These are phyloP conservation scores for Protomyces pachydermus DNA, from an alignment of 1,139 yeast species.

Conservation along the genomic window DNA sequence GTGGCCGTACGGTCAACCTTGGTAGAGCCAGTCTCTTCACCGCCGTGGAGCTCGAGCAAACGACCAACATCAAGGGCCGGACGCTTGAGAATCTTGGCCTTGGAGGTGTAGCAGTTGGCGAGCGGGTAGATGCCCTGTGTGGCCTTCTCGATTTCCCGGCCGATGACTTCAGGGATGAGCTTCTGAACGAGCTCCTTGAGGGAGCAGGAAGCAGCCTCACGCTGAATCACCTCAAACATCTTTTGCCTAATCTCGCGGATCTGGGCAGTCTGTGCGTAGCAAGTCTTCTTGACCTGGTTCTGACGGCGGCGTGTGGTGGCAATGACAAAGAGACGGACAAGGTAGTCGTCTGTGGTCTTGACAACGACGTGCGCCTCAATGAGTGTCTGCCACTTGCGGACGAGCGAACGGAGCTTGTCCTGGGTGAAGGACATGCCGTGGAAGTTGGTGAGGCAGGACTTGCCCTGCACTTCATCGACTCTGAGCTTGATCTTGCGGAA, in stretches of 20 bases:
- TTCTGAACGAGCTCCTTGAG: constrained; percentile 82
- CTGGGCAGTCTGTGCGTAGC: constrained; percentile 86
- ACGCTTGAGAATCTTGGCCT: constrained; percentile 84
- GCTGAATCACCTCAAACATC: constrained; percentile 78
- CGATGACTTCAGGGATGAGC: constrained; percentile 86
- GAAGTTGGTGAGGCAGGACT: constrained; percentile 89
- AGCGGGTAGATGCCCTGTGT: constrained; percentile 80
- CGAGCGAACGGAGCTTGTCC: constrained; percentile 84
- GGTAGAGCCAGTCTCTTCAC: constrained; percentile 72
- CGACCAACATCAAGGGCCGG: constrained; percentile 89
- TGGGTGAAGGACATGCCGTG: constrained; percentile 90
- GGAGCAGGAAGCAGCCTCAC: constrained; percentile 79
- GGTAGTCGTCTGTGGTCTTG: constrained; percentile 88
- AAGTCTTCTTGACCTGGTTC: constrained; percentile 84
- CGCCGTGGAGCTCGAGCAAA: constrained; percentile 84
- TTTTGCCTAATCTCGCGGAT: constrained; percentile 82
- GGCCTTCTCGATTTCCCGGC: constrained; percentile 84
- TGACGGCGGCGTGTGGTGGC: constrained; percentile 90
- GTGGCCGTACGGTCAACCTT: constrained; percentile 82
- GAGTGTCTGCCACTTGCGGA: constrained; percentile 90
- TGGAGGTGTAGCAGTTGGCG: constrained; percentile 88
- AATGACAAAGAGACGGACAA: constrained; percentile 79
- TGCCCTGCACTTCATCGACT: constrained; percentile 90
- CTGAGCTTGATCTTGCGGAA: constrained; percentile 85
- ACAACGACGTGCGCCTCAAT: constrained; percentile 89